Base-by-base conservation (phyloP, 2,329 filamentous ascomycete species). In the Claviceps sp. region DNA sequence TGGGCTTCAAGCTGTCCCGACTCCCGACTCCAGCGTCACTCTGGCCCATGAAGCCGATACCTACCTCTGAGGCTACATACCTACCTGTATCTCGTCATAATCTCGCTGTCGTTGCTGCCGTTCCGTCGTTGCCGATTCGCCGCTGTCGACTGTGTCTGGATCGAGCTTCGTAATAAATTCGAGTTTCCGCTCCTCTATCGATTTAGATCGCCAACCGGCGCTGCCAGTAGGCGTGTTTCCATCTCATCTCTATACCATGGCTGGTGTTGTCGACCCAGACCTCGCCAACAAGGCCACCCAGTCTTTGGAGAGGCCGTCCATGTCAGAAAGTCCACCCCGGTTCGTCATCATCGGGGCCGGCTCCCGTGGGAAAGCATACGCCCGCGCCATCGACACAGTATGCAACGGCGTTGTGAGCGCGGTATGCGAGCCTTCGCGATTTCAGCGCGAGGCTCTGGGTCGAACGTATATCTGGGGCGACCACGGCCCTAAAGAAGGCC, bases 291-390 rank as follows among this genome's bases (percentile, higher is more conserved):
- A 47, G 57, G 24, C 54, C 52, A 41, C 50, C 51, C 46, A 54
- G 42, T 62, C 69, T 5, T 69, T 68, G 20, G 68, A 69, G 9
- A 71, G 67, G 46, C 72, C 72, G 8, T 62, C 68, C 44, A 67
- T 70, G 63, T 77, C 77, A 3, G 63, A 67, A 5, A 69, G 63
- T 37, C 75, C 79, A 24, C 79, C 82, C 3, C 80, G 84, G 49
- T 80, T 94, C 61, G 74, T 94, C 52, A 78, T 95, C 61, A 83
- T 95, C 59, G 89, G 89, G 20, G 88, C 87, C 7, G 88, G 89
- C 37, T 87, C 85, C 47, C 82, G 89, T 38, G 89, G 89, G 14
- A 76, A 78, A 50, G 78, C 81, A 34, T 95, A 94, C 64, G 86
- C 84, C 37, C 73, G 75, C 54, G 84, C 84, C 50, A 81, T 88